Evolutionary conservation across 257 asterid genomes (phyloP).

Genomic region (Catharanthus roseus): DNA sequence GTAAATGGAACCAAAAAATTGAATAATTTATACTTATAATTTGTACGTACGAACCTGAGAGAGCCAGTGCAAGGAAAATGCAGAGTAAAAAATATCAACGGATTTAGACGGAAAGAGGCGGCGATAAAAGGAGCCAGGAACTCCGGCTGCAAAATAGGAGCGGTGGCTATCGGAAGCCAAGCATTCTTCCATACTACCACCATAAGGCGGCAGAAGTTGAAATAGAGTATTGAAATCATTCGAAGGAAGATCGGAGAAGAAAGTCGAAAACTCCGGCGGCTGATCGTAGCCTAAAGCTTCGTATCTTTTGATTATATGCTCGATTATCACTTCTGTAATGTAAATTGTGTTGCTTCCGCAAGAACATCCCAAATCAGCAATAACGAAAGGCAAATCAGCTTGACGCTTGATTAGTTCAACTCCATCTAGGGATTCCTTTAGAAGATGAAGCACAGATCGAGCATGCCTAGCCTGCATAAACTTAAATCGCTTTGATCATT

Average conservation of each 20-base stretch:
- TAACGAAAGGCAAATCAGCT: constrained; percentile 49
- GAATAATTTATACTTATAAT: too few species aligned
- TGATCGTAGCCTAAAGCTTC: constrained; percentile 31
- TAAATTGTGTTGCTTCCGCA: constrained; percentile 80
- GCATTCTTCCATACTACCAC: constrained; percentile 83
- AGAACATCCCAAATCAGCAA: constrained; percentile 93
- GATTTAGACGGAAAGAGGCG: constrained; percentile 76
- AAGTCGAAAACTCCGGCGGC: constrained; percentile 75
- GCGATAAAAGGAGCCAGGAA: constrained; percentile 87
- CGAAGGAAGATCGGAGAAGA: constrained; percentile 83
- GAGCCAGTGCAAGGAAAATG: constrained; percentile 97
- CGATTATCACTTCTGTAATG: constrained; percentile 66
- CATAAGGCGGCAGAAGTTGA: constrained; percentile 77
- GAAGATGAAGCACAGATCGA: constrained; percentile 70
- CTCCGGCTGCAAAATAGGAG: constrained; percentile 88
- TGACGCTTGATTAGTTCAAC: constrained; percentile 44
- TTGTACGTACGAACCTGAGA: constrained; percentile 53
- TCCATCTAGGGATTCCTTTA: constrained; percentile 59
- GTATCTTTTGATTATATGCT: constrained; percentile 64
- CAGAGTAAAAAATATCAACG: constrained; percentile 76
- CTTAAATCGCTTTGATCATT: too few species aligned
- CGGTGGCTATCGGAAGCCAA: constrained; percentile 68
- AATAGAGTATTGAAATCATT: constrained; percentile 89
- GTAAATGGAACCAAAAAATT: too few species aligned
- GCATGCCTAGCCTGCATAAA: constrained; percentile 70